Evolutionary conservation across 805 yeast species (phyloP), one percentile per base, ranked within the genome.

Genomic region (Teunomyces aglyptinius): DNA sequence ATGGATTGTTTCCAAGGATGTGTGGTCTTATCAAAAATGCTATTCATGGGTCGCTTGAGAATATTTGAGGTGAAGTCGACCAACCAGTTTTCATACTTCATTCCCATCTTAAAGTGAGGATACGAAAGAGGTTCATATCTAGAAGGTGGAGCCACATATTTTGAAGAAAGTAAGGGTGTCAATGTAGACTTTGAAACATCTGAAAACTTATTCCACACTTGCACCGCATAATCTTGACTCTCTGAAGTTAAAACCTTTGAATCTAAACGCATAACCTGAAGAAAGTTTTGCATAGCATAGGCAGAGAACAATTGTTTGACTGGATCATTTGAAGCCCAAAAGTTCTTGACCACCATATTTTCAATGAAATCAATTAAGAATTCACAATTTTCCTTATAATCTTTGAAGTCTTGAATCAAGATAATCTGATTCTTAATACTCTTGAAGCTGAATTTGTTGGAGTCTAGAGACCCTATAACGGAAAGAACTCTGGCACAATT

Each of bases 311-410:
- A 73, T 62, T 94, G 99, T 41, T 82, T 80, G 18, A 81, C 78
- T 0, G 98, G 96, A 58, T 90, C 90, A 28, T 85, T 86, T 1
- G 97, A 85, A 0, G 96, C 90, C 82, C 95, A 85, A 64, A 90
- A 91, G 1, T 89, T 81, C 28, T 88, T 89, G 6, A 91, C 85
- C n/a, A 94, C 72, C 48, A 81, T 74, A 45, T 78, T 76, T 49
- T 87, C 84, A 28, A 91, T 70, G 41, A 91, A 80, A 54, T 76
- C 73, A 3, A 80, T 69, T 27, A 89, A 71, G 56, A 92, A 89
- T 10, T 71, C 73, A 2, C 80, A 70, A n/a, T 80, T 78, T 55
- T 91, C 97, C 4, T 61, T 63, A 20, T 71, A 73, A 39, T 81
- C 82, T 28, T 71, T 78, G 58, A 92, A 82, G 57, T 87, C 86